Evolutionary conservation across 2,329 filamentous ascomycete species (phyloP).

Genomic region (Tolypocladium nubicola): DNA sequence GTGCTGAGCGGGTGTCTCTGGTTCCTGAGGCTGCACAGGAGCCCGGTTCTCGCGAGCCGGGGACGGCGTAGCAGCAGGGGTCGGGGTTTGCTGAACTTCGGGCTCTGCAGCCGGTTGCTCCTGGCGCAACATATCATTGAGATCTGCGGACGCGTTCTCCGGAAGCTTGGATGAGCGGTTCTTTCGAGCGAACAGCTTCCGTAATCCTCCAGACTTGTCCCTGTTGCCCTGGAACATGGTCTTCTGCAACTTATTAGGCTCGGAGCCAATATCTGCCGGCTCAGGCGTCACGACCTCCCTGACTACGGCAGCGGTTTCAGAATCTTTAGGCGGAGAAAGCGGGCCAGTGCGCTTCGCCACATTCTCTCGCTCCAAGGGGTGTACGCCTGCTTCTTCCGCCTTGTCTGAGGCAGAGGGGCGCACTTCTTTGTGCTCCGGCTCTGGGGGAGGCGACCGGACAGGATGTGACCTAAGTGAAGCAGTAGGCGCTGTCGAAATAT

Average conservation of each 20-base stretch:
- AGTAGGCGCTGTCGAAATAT: constrained; percentile 8
- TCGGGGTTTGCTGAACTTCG: constrained; percentile 12
- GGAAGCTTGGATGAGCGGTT: constrained; percentile 47
- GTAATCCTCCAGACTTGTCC: constrained; percentile 41
- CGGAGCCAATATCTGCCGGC: constrained; percentile 1
- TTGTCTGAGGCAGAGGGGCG: constrained; percentile 2
- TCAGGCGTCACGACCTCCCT: constrained; percentile 4
- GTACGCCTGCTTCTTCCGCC: background rate
- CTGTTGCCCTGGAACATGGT: constrained; percentile 21
- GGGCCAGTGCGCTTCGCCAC: background rate
- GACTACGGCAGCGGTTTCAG: background rate
- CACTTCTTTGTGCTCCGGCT: background rate
- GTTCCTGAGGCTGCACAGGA: constrained; percentile 3
- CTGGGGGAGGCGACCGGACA: background rate
- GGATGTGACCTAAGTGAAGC: background rate
- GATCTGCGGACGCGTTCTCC: constrained; percentile 40
- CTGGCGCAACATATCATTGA: constrained; percentile 38
- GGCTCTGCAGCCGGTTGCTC: constrained; percentile 17
- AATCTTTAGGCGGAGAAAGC: constrained; percentile 13
- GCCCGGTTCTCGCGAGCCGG: background rate
- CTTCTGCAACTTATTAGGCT: constrained; percentile 45
- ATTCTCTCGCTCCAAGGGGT: constrained; percentile 1
- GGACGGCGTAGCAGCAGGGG: constrained; percentile 14
- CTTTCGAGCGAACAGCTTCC: constrained; percentile 57
- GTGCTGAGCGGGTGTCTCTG: constrained; percentile 1